Evolutionary conservation across 495 filamentous ascomycete species (phyloP).

Genomic region (Aspergillus conjunctus): DNA sequence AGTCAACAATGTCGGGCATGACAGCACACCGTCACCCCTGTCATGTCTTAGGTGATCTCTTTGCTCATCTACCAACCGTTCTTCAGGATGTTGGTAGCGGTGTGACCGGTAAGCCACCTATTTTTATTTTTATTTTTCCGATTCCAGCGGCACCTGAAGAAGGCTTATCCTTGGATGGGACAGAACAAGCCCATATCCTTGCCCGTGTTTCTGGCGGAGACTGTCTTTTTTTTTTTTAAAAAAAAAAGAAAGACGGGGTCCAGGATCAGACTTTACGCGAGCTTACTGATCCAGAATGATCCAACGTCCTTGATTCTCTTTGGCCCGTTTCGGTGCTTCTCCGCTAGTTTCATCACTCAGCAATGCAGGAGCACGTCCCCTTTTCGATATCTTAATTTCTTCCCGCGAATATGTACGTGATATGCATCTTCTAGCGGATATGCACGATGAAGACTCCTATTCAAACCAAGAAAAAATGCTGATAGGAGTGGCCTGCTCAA

Average conservation of each 20-base stretch:
- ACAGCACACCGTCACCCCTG: neutral
- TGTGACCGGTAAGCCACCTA: neutral
- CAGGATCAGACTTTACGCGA: neutral
- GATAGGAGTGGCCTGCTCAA: too few species aligned
- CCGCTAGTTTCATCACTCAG: neutral
- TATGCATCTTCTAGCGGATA: neutral
- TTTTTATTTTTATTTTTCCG: too few species aligned
- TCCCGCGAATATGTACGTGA: neutral
- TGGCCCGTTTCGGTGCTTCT: neutral
- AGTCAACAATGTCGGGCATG: neutral
- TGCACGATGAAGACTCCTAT: neutral
- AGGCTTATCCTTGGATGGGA: neutral
- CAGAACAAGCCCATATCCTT: neutral
- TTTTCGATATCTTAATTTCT: neutral
- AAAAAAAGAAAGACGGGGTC: neutral
- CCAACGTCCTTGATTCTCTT: neutral
- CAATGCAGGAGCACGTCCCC: slow-evolving; percentile 1
- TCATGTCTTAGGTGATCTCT: slow-evolving; percentile 2
- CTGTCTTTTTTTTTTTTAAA: neutral
- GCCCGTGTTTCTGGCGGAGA: neutral
- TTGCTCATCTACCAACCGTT: neutral
- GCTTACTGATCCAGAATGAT: neutral
- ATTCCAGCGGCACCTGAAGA: neutral
- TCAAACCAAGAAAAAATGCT: neutral
- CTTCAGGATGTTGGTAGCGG: neutral